Base-by-base conservation (phyloP, 805 yeast species). In the Metschnikowia drakensbergensis region DNA sequence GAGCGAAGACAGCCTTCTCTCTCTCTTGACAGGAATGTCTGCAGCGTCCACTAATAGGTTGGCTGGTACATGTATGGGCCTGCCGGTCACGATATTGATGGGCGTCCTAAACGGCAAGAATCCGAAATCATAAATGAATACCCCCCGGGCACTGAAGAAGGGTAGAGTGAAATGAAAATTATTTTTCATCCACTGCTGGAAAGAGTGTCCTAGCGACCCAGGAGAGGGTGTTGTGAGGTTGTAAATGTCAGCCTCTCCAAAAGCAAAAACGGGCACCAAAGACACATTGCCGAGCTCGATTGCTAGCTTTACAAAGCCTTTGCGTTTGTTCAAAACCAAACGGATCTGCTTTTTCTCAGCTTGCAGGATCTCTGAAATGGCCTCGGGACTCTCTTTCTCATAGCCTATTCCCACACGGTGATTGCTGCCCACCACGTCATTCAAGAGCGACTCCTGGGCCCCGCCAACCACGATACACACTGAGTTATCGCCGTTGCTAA, bases 401-500 rank as follows among this genome's bases (percentile, higher is more conserved):
- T 66, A 69, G 2, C 74, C 74, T 33, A 63, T 62, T 4, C 75
- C 75, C 1, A 70, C 64, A 22, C 65, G 60, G n/a, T 59, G 58
- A 34, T 60, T 54, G 6, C 57, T 54, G 1, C 70, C 66, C 10
- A 72, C 74, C 54, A 69, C 67, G 41, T 66, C 63, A 52, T 72
- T 72, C 27, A 88, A 64, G 33, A 94, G 71, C 1, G 95, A 82
- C 60, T 94, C 99, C 51, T 89, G 86, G 0, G 98, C 98, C 0
- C 99, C 99, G 2, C 99, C 99, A 25, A 94, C 83, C 1, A 94
- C 98, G 49, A 94, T 83, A 53, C 92, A 86, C 9, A 91, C 85
- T 2, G 96, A 86, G 57, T 81, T 83, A 54, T 84, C 81, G 11
- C 77, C 77, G 49, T 81, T 77, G 46, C 64, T 67, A 42, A 94